These are phyloP conservation scores for Gaeumannomyces tritici DNA, from an alignment of 2,329 filamentous ascomycete species.

Conservation along the genomic window DNA sequence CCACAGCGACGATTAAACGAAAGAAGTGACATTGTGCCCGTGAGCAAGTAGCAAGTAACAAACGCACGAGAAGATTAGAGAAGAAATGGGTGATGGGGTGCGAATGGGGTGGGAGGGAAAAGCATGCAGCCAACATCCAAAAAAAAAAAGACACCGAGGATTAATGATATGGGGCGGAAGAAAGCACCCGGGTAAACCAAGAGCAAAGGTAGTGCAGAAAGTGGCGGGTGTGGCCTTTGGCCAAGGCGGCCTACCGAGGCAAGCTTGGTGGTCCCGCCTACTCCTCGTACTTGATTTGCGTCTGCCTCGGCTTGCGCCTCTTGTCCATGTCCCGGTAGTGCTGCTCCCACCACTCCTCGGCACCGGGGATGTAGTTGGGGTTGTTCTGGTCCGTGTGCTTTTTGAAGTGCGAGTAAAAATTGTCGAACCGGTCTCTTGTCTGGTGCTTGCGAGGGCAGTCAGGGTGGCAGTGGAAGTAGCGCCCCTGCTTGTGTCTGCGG, in stretches of 20 bases:
- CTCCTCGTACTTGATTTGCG: not conserved
- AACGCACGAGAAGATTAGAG: not conserved
- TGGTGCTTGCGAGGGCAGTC: not conserved
- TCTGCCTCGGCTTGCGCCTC: not conserved
- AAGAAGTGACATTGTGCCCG: not conserved
- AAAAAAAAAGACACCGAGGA: not conserved
- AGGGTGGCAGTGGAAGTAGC: not conserved
- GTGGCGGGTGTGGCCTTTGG: no score
- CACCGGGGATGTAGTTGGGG: not conserved
- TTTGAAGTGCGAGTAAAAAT: not conserved
- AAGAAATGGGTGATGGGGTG: not conserved
- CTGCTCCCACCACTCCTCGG: not conserved
- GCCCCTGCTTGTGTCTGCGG: not conserved
- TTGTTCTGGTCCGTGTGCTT: conserved; percentile 1
- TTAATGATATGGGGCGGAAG: not conserved
- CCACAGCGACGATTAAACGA: not conserved
- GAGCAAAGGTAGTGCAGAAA: not conserved
- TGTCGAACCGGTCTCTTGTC: not conserved
- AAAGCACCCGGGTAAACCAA: not conserved
- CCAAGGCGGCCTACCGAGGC: no score
- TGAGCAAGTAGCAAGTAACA: not conserved
- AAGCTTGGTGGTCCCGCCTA: not conserved
- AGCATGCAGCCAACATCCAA: not conserved
- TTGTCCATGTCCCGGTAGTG: not conserved
- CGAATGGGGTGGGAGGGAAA: not conserved